Evolutionary conservation across 2,329 filamentous ascomycete species (phyloP), one percentile per base, ranked within the genome.

Genomic region (Ceratocystis harringtonii): DNA sequence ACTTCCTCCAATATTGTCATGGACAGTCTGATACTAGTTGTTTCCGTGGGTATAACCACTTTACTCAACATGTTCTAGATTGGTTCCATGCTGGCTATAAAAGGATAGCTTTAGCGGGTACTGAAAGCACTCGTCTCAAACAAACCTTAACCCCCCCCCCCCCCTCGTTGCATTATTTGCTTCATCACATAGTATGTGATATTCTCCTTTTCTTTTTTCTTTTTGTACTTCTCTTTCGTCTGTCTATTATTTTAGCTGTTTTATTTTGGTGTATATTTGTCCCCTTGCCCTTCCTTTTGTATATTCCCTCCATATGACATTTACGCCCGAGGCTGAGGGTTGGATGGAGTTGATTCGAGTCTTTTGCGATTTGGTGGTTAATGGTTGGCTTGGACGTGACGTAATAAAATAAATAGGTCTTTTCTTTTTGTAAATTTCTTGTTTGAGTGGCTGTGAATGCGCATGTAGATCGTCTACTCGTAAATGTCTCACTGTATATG

Each of bases 31-130:
- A 22, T 50, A 45, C 32, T 64, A n/a, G 30, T 41, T 15, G 22
- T 57, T 60, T 57, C 45, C 25, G 58, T 61, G n/a, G 58, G 32
- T 15, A 61, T 61, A 25, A 30, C 62, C 48, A 48, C 48, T 57
- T 19, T 55, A 7, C 25, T 64, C 43, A 48, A 15, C 22, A 22
- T 44, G 25, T 43, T 64, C 10, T 64, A 64, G 25, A 28, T 8
- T 15, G 12, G 36, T 41, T 41, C 32, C 22, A 25, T 25, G 22
- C 22, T 25, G 22, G 22, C 22, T 25, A 25, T 2, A 25, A 25
- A 25, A 25, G 22, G 22, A 25, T 25, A 25, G 17, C 28, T 17
- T 58, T 17, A 32, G 52, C 30, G 52, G 25, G 12, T 30, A 32
- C 52, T 4, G 17, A 4, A 5, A 19, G 12, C 15, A 28, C 7